These are phyloP conservation scores for Suillus hirtellus DNA, from an alignment of 768 basidiomycete species.

Conservation along the genomic window DNA sequence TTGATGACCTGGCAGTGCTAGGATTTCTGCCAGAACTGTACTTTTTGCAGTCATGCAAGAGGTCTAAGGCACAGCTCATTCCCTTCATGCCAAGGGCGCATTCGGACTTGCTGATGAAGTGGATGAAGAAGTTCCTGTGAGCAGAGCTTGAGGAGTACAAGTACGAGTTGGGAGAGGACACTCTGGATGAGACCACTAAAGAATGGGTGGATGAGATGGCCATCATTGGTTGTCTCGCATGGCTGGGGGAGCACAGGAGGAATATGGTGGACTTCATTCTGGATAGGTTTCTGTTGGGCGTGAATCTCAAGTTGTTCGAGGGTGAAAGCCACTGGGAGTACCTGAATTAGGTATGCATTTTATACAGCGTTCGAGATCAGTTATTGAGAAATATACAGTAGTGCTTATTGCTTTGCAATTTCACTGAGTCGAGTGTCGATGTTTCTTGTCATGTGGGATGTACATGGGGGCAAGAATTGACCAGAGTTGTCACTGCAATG, in stretches of 20 bases:
- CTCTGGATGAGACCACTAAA: background rate
- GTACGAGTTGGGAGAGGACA: background rate
- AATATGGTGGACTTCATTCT: constrained; percentile 4
- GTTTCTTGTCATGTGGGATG: background rate
- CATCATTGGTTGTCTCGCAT: constrained; percentile 9
- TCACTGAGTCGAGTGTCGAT: background rate
- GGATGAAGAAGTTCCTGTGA: constrained; percentile 3
- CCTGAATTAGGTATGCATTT: background rate
- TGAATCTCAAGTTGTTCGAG: background rate
- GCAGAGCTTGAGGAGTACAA: background rate
- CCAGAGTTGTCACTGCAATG: background rate
- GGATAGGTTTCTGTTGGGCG: background rate
- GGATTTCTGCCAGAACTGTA: background rate
- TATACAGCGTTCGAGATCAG: background rate
- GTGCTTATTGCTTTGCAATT: background rate
- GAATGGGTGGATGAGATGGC: constrained; percentile 8
- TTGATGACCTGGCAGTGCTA: background rate
- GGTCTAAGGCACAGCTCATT: constrained; percentile 3
- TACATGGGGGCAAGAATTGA: background rate
- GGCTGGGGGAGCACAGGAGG: constrained; percentile 14
- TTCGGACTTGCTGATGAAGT: background rate
- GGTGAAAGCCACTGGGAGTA: background rate
- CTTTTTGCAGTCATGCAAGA: background rate
- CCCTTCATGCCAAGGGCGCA: constrained; percentile 7
- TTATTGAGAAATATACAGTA: background rate